phyloP scores from a whole-genome alignment of 2,329 filamentous ascomycete species.

The Trichoderma guizhouense region DNA sequence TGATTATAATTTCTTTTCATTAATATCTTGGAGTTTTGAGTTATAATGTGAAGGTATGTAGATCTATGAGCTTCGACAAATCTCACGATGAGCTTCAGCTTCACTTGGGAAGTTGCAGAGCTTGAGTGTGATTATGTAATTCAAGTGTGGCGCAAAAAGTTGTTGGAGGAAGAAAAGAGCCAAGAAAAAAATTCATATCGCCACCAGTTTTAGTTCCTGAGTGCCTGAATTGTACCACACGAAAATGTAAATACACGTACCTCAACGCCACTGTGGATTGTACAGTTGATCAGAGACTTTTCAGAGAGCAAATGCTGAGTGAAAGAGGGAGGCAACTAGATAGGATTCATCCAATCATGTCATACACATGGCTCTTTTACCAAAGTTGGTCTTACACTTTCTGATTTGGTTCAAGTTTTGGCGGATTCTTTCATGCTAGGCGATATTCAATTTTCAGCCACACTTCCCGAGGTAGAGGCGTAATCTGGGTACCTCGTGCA shows the following conservation, averaged over 20 bases:
- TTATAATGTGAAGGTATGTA: background rate
- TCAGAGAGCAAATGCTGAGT: background rate
- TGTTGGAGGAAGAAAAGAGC: background rate
- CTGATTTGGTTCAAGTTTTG: background rate
- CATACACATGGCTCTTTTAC: background rate
- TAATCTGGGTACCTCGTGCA: background rate
- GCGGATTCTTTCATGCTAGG: background rate
- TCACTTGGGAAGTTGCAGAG: background rate
- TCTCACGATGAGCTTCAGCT: background rate
- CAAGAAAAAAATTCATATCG: background rate
- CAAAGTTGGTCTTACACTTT: background rate
- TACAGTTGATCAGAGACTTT: background rate
- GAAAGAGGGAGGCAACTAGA: background rate
- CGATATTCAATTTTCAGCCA: background rate
- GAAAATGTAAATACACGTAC: background rate
- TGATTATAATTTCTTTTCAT: background rate
- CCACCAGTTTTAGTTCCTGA: background rate
- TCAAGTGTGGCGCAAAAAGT: background rate
- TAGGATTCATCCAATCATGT: background rate
- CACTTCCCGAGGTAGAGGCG: background rate
- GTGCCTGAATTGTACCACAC: background rate
- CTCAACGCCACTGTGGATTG: background rate
- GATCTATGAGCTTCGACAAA: background rate
- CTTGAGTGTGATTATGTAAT: background rate
- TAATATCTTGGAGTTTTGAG: background rate